Evolutionary conservation across 306 rosid genomes (phyloP).

Genomic region (Ormosia emarginata): DNA sequence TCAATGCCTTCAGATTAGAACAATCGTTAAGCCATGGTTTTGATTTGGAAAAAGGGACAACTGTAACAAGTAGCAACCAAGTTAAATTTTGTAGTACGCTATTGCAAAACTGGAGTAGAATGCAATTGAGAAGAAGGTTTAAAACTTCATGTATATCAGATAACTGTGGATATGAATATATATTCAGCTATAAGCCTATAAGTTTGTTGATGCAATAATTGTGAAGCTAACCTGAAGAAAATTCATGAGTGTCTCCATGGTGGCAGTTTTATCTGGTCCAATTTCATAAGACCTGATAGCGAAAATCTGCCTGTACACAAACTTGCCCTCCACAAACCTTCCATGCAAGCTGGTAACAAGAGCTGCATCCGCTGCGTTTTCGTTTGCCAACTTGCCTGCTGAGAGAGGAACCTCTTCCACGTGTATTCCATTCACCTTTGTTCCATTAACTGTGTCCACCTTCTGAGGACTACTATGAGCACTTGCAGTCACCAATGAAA

Average conservation of each 20-base stretch:
- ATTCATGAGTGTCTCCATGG: slow-evolving; percentile 82
- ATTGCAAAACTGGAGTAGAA: not conserved
- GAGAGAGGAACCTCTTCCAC: slow-evolving; percentile 24
- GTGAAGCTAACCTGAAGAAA: slow-evolving; percentile 62
- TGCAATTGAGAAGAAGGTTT: not conserved
- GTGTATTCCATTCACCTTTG: slow-evolving; percentile 51
- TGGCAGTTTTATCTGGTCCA: slow-evolving; percentile 74
- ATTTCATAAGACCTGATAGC: slow-evolving; percentile 71
- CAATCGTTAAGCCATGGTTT: not conserved
- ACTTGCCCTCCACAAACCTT: slow-evolving; percentile 61
- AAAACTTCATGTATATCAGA: not conserved
- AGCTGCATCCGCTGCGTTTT: slow-evolving; percentile 33
- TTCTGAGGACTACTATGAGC: not conserved
- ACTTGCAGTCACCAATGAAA: slow-evolving; percentile 21
- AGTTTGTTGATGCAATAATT: not conserved
- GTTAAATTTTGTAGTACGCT: not conserved
- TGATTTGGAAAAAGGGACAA: not conserved
- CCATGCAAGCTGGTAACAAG: slow-evolving; percentile 56
- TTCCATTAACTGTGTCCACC: slow-evolving; percentile 42
- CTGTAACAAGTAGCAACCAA: not conserved
- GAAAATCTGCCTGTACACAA: slow-evolving; percentile 64
- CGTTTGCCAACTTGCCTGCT: not conserved
- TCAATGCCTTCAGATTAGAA: not conserved
- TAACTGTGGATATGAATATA: not conserved
- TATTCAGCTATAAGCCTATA: not conserved